phyloP scores from a whole-genome alignment of 2,329 filamentous ascomycete species.

The Claviceps humidiphila region DNA sequence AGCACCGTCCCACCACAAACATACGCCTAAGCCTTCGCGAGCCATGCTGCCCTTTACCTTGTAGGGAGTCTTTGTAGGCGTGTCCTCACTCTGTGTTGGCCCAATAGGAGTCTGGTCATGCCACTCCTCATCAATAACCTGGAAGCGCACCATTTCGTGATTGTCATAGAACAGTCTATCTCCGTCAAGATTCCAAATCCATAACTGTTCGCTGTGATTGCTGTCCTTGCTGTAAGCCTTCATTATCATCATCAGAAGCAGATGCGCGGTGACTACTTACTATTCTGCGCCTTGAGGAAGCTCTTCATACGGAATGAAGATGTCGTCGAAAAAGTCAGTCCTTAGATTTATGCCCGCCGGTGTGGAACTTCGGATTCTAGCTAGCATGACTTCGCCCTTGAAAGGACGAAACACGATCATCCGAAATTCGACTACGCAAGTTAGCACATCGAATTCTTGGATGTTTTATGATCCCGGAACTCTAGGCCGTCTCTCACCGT shows the following conservation, averaged over 20 bases:
- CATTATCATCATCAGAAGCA: background rate
- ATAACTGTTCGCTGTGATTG: conserved; percentile 62
- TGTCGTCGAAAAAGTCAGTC: conserved; percentile 89
- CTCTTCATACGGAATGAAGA: conserved; percentile 63
- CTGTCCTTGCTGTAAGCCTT: conserved; percentile 25
- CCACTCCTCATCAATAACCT: conserved; percentile 81
- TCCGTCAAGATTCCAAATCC: conserved; percentile 70
- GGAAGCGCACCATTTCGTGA: conserved; percentile 76
- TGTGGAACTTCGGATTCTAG: conserved; percentile 64
- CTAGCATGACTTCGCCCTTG: conserved; percentile 82
- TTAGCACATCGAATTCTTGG: background rate
- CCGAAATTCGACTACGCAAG: conserved; percentile 66
- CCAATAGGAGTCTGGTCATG: conserved; percentile 70
- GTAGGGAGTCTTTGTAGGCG: conserved; percentile 56
- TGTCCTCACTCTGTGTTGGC: conserved; percentile 47
- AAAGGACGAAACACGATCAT: conserved; percentile 91
- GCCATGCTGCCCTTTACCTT: conserved; percentile 54
- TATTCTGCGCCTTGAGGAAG: conserved; percentile 66
- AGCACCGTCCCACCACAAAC: conserved; percentile 47
- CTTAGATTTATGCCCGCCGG: conserved; percentile 63
- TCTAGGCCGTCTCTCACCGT: conserved; percentile 41
- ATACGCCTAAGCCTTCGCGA: conserved; percentile 46
- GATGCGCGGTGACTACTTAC: conserved; percentile 33
- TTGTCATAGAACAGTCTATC: conserved; percentile 75
- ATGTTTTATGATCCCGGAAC: background rate